phyloP scores from a whole-genome alignment of 225 moss, liverwort and hornwort species.

The Takakia lepidozioides region DNA sequence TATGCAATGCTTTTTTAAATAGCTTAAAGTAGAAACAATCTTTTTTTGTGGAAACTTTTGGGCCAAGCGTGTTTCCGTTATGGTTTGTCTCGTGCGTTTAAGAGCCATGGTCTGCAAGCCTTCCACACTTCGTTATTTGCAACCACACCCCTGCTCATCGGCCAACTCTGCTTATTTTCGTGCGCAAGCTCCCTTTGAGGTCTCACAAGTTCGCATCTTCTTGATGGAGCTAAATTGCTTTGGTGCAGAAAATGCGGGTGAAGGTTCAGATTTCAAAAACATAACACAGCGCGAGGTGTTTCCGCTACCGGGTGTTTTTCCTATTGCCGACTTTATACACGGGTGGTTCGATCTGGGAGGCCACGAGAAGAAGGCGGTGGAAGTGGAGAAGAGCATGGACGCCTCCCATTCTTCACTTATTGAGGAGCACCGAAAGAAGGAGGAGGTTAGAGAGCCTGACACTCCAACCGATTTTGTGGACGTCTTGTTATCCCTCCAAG shows the following conservation, averaged over 20 bases:
- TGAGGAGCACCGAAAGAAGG: constrained; percentile 25
- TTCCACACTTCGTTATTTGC: no score
- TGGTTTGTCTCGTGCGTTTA: no score
- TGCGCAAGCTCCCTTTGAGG: no score
- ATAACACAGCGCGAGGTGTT: constrained; percentile 19
- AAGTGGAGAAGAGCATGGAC: constrained; percentile 23
- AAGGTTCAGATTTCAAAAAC: constrained; percentile 15
- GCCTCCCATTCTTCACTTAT: constrained; percentile 23
- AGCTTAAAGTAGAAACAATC: no score
- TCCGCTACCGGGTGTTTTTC: constrained; percentile 31
- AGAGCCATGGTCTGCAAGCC: no score
- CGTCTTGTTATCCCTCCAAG: neutral
- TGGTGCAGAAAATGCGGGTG: neutral
- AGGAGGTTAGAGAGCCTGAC: no score
- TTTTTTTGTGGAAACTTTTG: no score
- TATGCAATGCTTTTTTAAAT: no score
- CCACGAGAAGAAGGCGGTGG: constrained; percentile 9
- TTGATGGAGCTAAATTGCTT: constrained; percentile 3
- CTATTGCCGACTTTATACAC: constrained; percentile 29
- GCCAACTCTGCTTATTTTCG: no score
- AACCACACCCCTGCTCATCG: no score
- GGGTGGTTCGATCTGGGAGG: constrained; percentile 37
- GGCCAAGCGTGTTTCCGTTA: no score
- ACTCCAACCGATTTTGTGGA: neutral
- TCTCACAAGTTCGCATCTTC: no score